Base-by-base conservation (phyloP, 1,284 basidiomycete genomes). In the Pulchroboletus neoregius region DNA sequence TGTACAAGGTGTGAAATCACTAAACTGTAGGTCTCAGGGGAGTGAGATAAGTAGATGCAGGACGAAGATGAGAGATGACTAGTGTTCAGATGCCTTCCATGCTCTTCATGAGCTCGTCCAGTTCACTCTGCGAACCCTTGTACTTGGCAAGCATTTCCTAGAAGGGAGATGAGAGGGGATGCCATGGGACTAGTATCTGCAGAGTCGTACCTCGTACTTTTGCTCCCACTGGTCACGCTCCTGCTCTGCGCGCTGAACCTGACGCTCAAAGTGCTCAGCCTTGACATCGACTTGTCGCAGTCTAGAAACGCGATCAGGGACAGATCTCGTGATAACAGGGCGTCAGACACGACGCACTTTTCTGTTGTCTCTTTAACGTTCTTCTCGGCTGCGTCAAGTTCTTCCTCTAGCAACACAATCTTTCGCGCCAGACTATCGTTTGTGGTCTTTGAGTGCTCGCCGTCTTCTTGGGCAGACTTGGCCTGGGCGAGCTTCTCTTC, bases 241-340 rank as follows among this genome's bases (percentile, higher is more conserved):
- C 67, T 91, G 84, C 70, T 98, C 94, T 49, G 82, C 74, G 45
- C 89, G 82, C 57, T 84, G 77, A 18, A 97, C 84, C 65, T 96
- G 91, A 46, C 94, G 83, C 72, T 98, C 95, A 69, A 94, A 96
- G 76, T 98, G 93, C 71, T 99, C 96, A 18, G 96, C 94, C 76
- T 98, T 98, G 71, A 99, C 89, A 68, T 99, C 96, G 48, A 95
- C 92, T 68, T 97, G 93, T 57, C 96, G 82, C 59, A 99, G 79
- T 70, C 94, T 98, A 62, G 23, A 49, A 22, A 50, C 26, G 48
- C 28, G 38, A 55, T 58, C 52, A 58, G 50, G 36, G 50, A 48
- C 34, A 46, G 47, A 58, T 56, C 43, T 39, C 24, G 50, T 23
- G 52, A 49, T 33, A 32, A 48, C 26, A 44, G 15, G 31, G 24